Conservation (phyloP, 1,284 basidiomycete species). For the Mycosarcoma mackinlayi region DNA sequence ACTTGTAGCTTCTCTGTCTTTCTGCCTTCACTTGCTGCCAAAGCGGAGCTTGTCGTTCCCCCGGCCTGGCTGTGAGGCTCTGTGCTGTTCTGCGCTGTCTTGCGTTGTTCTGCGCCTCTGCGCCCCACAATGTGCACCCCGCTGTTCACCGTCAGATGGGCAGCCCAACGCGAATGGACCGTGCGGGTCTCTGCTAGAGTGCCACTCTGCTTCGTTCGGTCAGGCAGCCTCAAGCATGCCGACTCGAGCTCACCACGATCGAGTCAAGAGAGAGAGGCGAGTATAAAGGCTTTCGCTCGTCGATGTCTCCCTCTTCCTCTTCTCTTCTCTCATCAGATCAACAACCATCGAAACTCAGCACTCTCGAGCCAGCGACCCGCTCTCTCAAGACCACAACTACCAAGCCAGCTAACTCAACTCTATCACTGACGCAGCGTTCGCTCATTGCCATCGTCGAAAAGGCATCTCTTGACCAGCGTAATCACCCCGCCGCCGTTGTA, state of each 20-base stretch:
- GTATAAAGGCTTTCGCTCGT: slow-evolving; percentile 32
- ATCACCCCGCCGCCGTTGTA: slow-evolving; percentile 27
- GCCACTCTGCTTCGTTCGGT: too few species aligned
- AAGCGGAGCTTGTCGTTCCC: background rate
- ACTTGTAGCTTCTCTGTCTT: too few species aligned
- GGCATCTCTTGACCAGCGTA: slow-evolving; percentile 23
- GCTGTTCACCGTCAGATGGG: background rate
- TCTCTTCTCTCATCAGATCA: slow-evolving; percentile 26
- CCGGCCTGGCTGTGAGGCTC: too few species aligned
- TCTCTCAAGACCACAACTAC: slow-evolving; percentile 19
- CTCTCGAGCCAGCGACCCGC: slow-evolving; percentile 30
- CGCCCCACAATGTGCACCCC: too few species aligned
- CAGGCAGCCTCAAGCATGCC: too few species aligned
- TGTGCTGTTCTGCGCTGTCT: too few species aligned
- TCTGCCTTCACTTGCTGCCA: background rate
- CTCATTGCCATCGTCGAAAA: slow-evolving; percentile 22
- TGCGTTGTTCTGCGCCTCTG: too few species aligned
- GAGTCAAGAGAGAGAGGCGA: slow-evolving; percentile 1
- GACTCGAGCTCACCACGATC: too few species aligned
- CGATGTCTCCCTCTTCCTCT: slow-evolving; percentile 3
- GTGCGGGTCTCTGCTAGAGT: background rate
- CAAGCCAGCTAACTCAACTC: slow-evolving; percentile 26
- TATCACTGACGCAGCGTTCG: slow-evolving; percentile 42
- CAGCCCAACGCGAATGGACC: background rate
- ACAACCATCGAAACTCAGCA: slow-evolving; percentile 12